Evolutionary conservation across 2,329 filamentous ascomycete species (phyloP).

Genomic region (Claviceps maximensis): DNA sequence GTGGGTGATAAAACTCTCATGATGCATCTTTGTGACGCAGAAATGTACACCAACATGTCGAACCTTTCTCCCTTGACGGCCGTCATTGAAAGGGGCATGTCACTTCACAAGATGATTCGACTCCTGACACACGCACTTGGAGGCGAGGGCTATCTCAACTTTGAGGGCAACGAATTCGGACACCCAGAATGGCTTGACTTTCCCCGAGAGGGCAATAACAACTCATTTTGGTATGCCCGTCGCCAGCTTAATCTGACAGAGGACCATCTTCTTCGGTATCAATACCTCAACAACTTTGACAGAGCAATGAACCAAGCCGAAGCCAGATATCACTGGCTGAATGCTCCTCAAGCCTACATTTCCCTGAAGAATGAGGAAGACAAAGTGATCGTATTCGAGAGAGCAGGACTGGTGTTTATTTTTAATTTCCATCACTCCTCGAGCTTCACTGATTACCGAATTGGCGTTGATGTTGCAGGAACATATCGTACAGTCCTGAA

Average conservation of each 20-base stretch:
- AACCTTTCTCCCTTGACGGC: slow-evolving; percentile 69
- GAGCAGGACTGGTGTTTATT: slow-evolving; percentile 77
- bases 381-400: slow-evolving; percentile 92
- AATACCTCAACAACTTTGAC: slow-evolving; percentile 89
- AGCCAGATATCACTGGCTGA: slow-evolving; percentile 82
- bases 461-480: slow-evolving; percentile 73
- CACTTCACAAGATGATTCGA: slow-evolving; percentile 94
- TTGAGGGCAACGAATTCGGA: slow-evolving; percentile 97
- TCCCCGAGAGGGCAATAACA: slow-evolving; percentile 80
- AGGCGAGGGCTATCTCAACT: slow-evolving; percentile 95
- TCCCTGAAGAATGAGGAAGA: slow-evolving; percentile 87
- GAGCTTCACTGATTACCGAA: slow-evolving; percentile 84
- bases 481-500: slow-evolving; percentile 82
- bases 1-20: slow-evolving; percentile 95
- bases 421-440: slow-evolving; percentile 88
- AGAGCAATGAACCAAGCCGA: slow-evolving; percentile 80
- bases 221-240: slow-evolving; percentile 89
- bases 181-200: slow-evolving; percentile 99
- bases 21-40: slow-evolving; percentile 95
- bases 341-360: slow-evolving; percentile 74
- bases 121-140: slow-evolving; percentile 83
- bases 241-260: slow-evolving; percentile 89
- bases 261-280: slow-evolving; percentile 73
- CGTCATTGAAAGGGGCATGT: slow-evolving; percentile 79
- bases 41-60: slow-evolving; percentile 98